These are phyloP conservation scores for Arachis monticola DNA, from an alignment of 331 rosid species.

Conservation along the genomic window DNA sequence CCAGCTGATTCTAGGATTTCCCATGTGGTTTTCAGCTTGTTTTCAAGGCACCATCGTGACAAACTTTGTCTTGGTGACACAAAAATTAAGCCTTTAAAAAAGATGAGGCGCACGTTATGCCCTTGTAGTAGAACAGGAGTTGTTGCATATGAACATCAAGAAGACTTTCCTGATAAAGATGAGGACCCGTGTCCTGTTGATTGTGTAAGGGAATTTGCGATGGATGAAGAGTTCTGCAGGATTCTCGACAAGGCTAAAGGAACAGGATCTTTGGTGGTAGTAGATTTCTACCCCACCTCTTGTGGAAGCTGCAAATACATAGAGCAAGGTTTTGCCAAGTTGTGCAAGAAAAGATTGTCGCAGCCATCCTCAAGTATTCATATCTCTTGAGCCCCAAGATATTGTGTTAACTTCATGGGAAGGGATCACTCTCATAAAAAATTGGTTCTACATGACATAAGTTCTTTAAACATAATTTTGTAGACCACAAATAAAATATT, in stretches of 20 bases:
- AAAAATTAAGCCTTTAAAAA: too few relatives aligned
- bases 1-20: too few relatives aligned
- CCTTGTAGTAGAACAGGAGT: too few relatives aligned
- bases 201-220: too few relatives aligned
- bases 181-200: too few relatives aligned
- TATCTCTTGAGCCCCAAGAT: slow-evolving; percentile 52
- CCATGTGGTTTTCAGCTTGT: too few relatives aligned
- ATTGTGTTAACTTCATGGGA: slow-evolving; percentile 38
- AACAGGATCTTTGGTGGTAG: slow-evolving; percentile 67
- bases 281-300: slow-evolving; percentile 89
- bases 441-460: slow-evolving; percentile 10
- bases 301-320: slow-evolving; percentile 99
- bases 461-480: slow-evolving; percentile 32
- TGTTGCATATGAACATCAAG: too few relatives aligned
- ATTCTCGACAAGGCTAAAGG: slow-evolving; percentile 40
- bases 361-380: slow-evolving; percentile 77
- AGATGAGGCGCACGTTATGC: too few relatives aligned
- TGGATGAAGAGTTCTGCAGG: too few relatives aligned
- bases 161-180: too few relatives aligned
- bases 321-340: slow-evolving; percentile 83
- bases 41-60: too few relatives aligned
- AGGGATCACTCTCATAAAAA: background rate
- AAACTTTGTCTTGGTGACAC: too few relatives aligned
- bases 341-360: slow-evolving; percentile 79
- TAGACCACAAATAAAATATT: slow-evolving; percentile 18